These are phyloP conservation scores for Blastobotrys buckinghamii DNA, from an alignment of 1,139 yeast species.

Conservation along the genomic window DNA sequence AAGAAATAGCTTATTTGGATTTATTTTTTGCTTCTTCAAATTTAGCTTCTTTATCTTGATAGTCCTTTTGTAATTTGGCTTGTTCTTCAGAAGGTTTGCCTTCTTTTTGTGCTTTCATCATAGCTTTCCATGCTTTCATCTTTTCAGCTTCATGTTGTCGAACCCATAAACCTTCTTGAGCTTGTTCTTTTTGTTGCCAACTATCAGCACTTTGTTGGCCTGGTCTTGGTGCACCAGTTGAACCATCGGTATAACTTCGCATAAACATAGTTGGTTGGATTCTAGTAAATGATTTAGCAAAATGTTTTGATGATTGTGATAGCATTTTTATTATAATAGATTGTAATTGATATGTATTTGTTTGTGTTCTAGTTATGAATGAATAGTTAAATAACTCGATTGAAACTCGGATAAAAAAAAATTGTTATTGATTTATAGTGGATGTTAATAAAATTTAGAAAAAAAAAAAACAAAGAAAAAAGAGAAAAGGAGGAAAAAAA, in stretches of 20 bases:
- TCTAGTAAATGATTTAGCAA: too few relatives aligned
- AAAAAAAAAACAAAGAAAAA: too few relatives aligned
- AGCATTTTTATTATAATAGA: too few relatives aligned
- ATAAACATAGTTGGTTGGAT: background rate
- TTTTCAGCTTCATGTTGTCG: constrained; percentile 60
- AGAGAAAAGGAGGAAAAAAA: too few relatives aligned
- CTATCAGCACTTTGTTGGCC: constrained; percentile 43
- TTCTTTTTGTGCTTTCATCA: constrained; percentile 24
- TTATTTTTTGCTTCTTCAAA: constrained; percentile 1
- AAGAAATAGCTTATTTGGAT: background rate
- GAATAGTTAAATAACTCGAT: too few relatives aligned
- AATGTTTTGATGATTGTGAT: too few relatives aligned
- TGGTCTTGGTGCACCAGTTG: constrained; percentile 50
- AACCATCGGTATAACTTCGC: constrained; percentile 39
- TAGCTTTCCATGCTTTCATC: constrained; percentile 43
- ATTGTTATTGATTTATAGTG: too few relatives aligned
- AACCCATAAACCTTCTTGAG: constrained; percentile 61
- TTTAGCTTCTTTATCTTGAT: constrained; percentile 1
- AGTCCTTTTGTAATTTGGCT: constrained; percentile 31
- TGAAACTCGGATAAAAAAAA: too few relatives aligned
- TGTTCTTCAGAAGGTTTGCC: constrained; percentile 25
- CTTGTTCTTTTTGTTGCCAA: constrained; percentile 60
- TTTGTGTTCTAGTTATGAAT: too few relatives aligned
- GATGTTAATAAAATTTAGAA: too few relatives aligned
- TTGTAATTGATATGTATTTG: too few relatives aligned